A percentile compares a stretch with the other conserved stretches of the same genome.
Evolutionary conservation across 1,284 basidiomycete species (phyloP).

Genomic region (Boletus subluridellus): DNA sequence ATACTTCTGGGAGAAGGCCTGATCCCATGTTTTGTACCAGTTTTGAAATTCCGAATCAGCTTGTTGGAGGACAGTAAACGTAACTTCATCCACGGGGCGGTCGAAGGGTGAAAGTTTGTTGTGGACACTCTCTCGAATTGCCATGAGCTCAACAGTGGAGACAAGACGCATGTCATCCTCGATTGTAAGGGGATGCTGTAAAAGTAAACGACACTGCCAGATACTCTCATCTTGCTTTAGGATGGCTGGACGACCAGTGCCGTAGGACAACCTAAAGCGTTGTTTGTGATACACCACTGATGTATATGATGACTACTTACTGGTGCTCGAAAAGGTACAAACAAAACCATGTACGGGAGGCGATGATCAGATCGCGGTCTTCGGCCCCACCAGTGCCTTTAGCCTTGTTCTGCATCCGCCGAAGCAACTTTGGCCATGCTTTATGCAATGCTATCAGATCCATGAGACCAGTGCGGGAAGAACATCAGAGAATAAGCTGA

Average conservation of each 20-base stretch:
- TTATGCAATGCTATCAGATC: conserved; percentile 71
- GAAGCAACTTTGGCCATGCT: conserved; percentile 79
- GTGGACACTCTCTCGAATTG: conserved; percentile 72
- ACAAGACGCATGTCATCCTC: conserved; percentile 94
- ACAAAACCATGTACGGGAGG: conserved; percentile 85
- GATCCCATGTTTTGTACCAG: conserved; percentile 77
- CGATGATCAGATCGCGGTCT: conserved; percentile 76
- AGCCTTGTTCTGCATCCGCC: conserved; percentile 64
- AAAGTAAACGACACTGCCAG: conserved; percentile 71
- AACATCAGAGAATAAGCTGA: conserved; percentile 35
- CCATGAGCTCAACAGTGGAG: conserved; percentile 84
- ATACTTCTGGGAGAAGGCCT: conserved; percentile 75
- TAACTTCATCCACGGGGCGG: conserved; percentile 61
- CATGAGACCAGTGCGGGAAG: conserved; percentile 12
- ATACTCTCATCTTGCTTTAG: conserved; percentile 90
- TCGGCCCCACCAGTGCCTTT: conserved; percentile 58
- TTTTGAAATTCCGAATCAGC: conserved; percentile 65
- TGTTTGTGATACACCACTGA: not conserved
- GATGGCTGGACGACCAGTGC: conserved; percentile 87
- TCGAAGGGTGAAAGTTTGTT: conserved; percentile 69
- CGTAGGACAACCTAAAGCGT: conserved; percentile 74
- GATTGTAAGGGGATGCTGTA: conserved; percentile 84
- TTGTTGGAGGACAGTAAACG: conserved; percentile 59
- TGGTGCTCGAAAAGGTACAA: conserved; percentile 91
- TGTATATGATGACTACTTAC: conserved; percentile 45